Evolutionary conservation across 495 filamentous ascomycete species (phyloP).

Genomic region (Trichoderma virens): DNA sequence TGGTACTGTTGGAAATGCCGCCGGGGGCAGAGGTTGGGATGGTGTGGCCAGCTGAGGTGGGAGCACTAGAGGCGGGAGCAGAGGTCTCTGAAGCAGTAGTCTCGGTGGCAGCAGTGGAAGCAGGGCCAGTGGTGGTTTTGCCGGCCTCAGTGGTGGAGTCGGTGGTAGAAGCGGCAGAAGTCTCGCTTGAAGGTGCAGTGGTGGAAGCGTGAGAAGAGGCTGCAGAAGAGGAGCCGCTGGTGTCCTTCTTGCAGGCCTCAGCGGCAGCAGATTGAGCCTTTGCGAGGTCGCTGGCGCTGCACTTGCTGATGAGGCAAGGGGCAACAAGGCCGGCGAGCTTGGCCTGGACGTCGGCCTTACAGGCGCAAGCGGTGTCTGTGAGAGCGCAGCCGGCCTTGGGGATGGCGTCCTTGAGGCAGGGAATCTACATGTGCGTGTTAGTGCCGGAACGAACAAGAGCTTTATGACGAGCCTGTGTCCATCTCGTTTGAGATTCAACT

Average conservation of each 20-base stretch:
- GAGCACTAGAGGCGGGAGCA: neutral
- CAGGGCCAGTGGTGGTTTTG: constrained; percentile 1
- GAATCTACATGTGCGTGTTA: constrained; percentile 15
- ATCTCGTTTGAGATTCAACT: constrained; percentile 11
- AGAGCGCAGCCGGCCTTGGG: constrained; percentile 20
- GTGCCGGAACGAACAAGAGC: neutral
- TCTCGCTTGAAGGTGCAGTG: neutral
- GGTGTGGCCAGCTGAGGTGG: neutral
- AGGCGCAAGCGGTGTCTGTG: constrained; percentile 22
- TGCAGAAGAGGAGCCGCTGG: constrained; percentile 11
- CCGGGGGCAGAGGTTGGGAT: constrained; percentile 12
- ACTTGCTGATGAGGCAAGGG: constrained; percentile 19
- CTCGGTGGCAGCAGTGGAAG: neutral
- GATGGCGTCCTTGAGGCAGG: constrained; percentile 22
- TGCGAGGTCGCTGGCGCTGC: constrained; percentile 14
- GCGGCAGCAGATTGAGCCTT: constrained; percentile 21
- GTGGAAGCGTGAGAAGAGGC: neutral
- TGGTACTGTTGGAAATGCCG: neutral
- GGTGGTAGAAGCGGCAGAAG: constrained; percentile 11
- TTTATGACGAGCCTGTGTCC: no score
- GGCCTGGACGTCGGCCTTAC: constrained; percentile 16
- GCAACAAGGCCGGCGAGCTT: constrained; percentile 15
- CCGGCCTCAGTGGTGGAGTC: constrained; percentile 14
- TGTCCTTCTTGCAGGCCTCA: constrained; percentile 17
- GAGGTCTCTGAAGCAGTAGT: neutral